These are phyloP conservation scores for Tuber brumale DNA, from an alignment of 495 filamentous ascomycete species.

Conservation along the genomic window DNA sequence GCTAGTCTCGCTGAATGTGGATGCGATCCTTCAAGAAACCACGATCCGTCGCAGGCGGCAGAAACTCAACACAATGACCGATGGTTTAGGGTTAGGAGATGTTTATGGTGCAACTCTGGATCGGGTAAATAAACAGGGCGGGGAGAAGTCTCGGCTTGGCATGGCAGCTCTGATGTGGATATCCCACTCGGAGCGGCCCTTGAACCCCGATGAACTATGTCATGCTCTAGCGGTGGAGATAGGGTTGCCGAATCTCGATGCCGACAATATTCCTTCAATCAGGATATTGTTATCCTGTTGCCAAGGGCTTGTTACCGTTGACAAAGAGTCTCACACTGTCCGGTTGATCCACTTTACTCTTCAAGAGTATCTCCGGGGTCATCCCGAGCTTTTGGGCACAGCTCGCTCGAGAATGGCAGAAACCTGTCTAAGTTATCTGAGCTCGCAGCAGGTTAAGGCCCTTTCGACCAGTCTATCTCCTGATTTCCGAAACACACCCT, in stretches of 20 bases:
- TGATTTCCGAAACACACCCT: neutral
- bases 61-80: neutral
- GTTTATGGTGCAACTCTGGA: neutral
- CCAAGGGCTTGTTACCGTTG: neutral
- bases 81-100: neutral
- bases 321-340: neutral
- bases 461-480: neutral
- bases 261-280: neutral
- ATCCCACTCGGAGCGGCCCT: neutral
- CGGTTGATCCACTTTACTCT: neutral
- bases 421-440: neutral
- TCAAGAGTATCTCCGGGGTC: neutral
- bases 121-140: too few relatives aligned
- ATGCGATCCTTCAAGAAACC: neutral
- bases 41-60: neutral
- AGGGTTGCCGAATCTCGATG: neutral
- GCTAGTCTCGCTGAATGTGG: neutral
- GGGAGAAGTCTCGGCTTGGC: neutral
- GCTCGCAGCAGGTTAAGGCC: neutral
- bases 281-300: neutral
- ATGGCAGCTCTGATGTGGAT: neutral
- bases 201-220: neutral
- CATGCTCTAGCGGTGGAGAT: neutral
- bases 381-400: neutral
- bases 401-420: neutral